Conservation (phyloP, 768 basidiomycete species). For the Dendrothele bispora region DNA sequence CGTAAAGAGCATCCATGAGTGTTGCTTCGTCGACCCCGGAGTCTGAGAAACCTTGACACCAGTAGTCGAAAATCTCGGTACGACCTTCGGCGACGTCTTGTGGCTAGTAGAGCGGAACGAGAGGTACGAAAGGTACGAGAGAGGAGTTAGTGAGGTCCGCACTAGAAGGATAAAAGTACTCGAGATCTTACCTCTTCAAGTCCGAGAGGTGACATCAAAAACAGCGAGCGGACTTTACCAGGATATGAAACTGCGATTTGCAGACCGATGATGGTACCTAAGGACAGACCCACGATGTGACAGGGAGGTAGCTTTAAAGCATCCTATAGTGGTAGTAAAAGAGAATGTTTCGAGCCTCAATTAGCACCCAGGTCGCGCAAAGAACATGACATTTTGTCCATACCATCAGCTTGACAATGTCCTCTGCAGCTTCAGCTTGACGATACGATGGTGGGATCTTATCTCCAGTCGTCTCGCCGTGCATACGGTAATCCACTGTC, state of each 20-base stretch:
- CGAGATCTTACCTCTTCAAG: slow-evolving; percentile 13
- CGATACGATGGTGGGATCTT: slow-evolving; percentile 8
- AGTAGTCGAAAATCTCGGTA: slow-evolving; percentile 16
- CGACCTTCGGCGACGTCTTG: slow-evolving; percentile 15
- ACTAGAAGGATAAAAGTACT: background rate
- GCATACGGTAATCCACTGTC: slow-evolving; percentile 14
- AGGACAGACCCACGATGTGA: slow-evolving; percentile 18
- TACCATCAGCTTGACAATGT: slow-evolving; percentile 17
- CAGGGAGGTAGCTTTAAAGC: slow-evolving; percentile 11
- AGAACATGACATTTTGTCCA: background rate
- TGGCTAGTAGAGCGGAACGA: slow-evolving; percentile 8
- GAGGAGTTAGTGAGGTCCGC: background rate
- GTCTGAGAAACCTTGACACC: slow-evolving; percentile 18
- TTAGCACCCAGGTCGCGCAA: background rate
- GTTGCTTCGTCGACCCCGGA: too few relatives aligned
- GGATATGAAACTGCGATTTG: slow-evolving; percentile 15
- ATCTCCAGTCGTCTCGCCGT: slow-evolving; percentile 18
- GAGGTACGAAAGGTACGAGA: background rate
- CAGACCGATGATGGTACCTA: slow-evolving; percentile 16
- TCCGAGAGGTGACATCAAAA: slow-evolving; percentile 15
- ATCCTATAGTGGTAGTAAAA: slow-evolving; percentile 1
- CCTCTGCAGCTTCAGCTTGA: slow-evolving; percentile 14
- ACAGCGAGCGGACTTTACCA: slow-evolving; percentile 6
- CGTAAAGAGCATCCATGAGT: too few relatives aligned
- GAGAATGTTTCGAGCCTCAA: background rate